Conservation (phyloP, 2,329 filamentous ascomycete species). For the Cladosporium sp. region DNA sequence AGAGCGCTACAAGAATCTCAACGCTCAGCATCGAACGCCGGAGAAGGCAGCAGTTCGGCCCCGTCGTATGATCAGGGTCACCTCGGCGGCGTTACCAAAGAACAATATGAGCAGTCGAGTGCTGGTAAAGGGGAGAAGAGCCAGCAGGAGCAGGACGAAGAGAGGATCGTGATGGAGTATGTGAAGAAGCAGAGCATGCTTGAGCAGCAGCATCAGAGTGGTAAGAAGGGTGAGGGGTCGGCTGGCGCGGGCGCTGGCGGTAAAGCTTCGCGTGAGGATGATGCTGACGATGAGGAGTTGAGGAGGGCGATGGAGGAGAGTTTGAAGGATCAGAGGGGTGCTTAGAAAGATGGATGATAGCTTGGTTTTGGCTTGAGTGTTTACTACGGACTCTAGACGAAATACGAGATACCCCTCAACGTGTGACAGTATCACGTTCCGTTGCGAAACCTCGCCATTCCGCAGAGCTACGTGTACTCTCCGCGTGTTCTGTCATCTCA, state of each 20-base stretch:
- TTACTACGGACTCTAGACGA: background rate
- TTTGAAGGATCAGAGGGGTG: constrained; percentile 38
- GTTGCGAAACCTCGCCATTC: too few relatives aligned
- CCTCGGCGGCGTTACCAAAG: constrained; percentile 30
- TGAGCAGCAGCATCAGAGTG: constrained; percentile 58
- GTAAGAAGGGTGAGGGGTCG: constrained; percentile 18
- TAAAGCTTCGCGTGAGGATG: background rate
- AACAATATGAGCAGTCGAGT: constrained; percentile 23
- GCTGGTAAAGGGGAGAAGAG: constrained; percentile 25
- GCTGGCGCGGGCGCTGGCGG: background rate
- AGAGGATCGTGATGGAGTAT: constrained; percentile 74
- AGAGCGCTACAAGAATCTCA: constrained; percentile 16
- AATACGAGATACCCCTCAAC: background rate
- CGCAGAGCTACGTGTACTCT: too few relatives aligned
- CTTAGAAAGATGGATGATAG: background rate
- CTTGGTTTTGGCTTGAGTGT: background rate
- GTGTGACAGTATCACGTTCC: too few relatives aligned
- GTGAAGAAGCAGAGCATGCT: constrained; percentile 73
- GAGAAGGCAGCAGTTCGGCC: constrained; percentile 12
- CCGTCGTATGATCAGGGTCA: constrained; percentile 31
- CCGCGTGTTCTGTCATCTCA: too few relatives aligned
- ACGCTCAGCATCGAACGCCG: constrained; percentile 18
- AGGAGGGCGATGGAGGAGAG: constrained; percentile 58
- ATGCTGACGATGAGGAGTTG: constrained; percentile 51
- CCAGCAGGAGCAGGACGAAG: constrained; percentile 55